Base-by-base conservation (phyloP, 129 eudicot species). In the Solidago caesia region DNA sequence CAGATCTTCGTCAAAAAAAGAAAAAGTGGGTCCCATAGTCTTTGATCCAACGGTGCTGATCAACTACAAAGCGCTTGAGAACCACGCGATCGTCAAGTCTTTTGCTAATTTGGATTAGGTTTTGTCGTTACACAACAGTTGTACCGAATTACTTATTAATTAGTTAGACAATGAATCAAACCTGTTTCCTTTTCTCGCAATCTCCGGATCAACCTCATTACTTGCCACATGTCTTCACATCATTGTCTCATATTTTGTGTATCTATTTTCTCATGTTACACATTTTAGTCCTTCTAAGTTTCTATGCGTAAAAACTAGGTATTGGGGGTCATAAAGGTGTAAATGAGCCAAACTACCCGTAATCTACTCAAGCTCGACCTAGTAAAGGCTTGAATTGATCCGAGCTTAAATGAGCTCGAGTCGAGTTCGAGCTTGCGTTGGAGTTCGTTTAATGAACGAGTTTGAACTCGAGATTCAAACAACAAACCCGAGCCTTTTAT, bases 191-290 rank as follows among this genome's bases (percentile, higher is more conserved):
- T 61, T 71, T 84, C 75, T 82, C 81, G 82, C 84, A 74, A 88
- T 81, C 84, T 80, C 85, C 86, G 86, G 89, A 85, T 77, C 84
- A 78, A 12, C 68, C 77, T 68, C 44, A 80, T 63, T 82, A 33
- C 39, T 43, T 42, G 59, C 83, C 94, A 85, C 86, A 83, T 83
- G 94, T 85, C 79, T 45, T 49, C 14, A 41, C 47, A 75, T 48
- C 44, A 71, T 64, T 67, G 56, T 71, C 78, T 27, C 21, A 58
- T 21, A 6, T 8, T 2, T 33, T 72, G 2, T 56, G 8, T 41
- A 25, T 55, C 39, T 7, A 2, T 46, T 8, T 44, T 64, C 71
- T 16, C 5, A 42, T 42, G 46, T 6, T 70, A 3, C 46, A 57
- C 55, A 72, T 8, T 52, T 45, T 57, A 14, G 49, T 26, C 73